Evolutionary conservation across 306 rosid genomes (phyloP).

Genomic region (Quercus bicolor): DNA sequence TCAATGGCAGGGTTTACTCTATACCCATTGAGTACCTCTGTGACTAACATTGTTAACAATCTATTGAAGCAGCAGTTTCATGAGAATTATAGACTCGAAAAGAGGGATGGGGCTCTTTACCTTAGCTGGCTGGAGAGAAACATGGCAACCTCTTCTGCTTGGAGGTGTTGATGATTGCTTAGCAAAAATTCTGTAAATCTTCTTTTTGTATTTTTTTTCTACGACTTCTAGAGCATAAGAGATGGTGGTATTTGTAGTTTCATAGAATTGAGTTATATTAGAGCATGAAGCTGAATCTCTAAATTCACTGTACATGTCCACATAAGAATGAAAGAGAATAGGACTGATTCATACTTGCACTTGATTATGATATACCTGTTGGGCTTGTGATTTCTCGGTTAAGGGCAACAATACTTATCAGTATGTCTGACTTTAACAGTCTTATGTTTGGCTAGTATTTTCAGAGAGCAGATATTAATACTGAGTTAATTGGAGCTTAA

Average conservation of each 20-base stretch:
- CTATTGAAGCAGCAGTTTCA: slow-evolving; percentile 48
- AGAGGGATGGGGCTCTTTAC: slow-evolving; percentile 51
- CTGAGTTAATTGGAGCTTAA: no score
- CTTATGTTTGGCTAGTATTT: no score
- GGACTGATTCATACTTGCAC: not conserved
- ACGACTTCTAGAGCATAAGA: slow-evolving; percentile 18
- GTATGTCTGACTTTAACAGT: no score
- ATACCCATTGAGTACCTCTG: slow-evolving; percentile 53
- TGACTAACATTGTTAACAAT: slow-evolving; percentile 25
- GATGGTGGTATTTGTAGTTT: slow-evolving; percentile 25
- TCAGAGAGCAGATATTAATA: no score
- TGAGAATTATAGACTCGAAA: slow-evolving; percentile 47
- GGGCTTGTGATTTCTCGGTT: not conserved
- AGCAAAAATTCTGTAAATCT: slow-evolving; percentile 21
- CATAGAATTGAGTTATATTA: slow-evolving; percentile 18
- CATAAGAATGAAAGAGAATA: slow-evolving; percentile 13
- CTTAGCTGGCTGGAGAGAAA: slow-evolving; percentile 67
- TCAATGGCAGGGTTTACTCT: slow-evolving; percentile 71
- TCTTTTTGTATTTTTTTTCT: not conserved
- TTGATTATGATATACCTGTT: not conserved
- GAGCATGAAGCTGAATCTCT: slow-evolving; percentile 18
- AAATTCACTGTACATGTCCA: slow-evolving; percentile 36
- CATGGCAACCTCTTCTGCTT: slow-evolving; percentile 70
- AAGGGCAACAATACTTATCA: not conserved
- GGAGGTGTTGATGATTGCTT: slow-evolving; percentile 47